Conservation (phyloP, 2,329 filamentous ascomycete species). For the Colletotrichum lini region DNA sequence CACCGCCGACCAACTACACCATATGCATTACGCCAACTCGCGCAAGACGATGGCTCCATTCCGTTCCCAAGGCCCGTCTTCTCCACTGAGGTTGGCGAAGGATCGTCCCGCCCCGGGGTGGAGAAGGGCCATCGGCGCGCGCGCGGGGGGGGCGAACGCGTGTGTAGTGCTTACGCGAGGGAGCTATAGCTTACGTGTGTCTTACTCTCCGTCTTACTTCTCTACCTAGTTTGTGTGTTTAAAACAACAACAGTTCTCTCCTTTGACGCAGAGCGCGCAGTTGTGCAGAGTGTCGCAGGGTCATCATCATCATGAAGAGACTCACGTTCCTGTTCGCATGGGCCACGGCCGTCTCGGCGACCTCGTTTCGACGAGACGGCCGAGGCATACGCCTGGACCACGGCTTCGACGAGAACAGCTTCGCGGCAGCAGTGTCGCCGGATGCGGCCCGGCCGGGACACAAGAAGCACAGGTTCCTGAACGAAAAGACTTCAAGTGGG, state of each 20-base stretch:
- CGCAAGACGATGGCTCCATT: not conserved
- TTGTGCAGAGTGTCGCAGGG: not conserved
- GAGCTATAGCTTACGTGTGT: not conserved
- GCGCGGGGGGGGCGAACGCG: not conserved
- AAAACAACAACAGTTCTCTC: too few species aligned
- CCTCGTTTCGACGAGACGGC: not conserved
- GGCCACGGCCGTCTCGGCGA: not conserved
- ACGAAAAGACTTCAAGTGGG: not conserved
- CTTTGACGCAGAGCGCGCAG: not conserved
- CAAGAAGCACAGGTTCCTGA: not conserved
- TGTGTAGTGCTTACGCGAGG: too few species aligned
- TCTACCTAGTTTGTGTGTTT: not conserved
- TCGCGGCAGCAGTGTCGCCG: not conserved
- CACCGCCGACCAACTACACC: not conserved
- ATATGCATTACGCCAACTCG: not conserved
- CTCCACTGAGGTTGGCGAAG: not conserved
- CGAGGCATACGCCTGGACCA: not conserved
- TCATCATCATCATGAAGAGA: not conserved
- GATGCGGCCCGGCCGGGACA: not conserved
- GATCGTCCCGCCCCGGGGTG: not conserved
- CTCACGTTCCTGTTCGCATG: not conserved
- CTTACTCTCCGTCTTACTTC: not conserved
- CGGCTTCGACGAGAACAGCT: not conserved
- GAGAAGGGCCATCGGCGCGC: not conserved
- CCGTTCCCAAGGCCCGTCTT: not conserved